A percentile compares a stretch with the other conserved stretches of the same genome.
Conservation (phyloP, 768 basidiomycete genomes). For the Lentinula boryana region DNA sequence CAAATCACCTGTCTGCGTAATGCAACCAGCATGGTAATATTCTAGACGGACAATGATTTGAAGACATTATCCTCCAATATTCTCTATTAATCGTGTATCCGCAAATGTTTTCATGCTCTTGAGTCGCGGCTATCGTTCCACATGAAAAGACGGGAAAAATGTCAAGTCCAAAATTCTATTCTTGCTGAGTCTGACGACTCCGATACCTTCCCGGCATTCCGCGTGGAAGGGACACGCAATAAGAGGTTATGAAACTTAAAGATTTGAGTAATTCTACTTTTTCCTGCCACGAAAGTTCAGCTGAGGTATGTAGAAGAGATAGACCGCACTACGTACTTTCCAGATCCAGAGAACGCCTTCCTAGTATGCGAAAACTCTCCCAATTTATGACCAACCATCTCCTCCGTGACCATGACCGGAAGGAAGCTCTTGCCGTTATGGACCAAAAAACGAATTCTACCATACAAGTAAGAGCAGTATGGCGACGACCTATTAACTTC, state of each 20-base stretch:
- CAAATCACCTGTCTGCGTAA: slow-evolving; percentile 17
- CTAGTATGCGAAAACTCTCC: slow-evolving; percentile 92
- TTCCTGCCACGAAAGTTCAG: background rate
- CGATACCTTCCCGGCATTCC: background rate
- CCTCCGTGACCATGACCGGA: slow-evolving; percentile 84
- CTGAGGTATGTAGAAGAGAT: background rate
- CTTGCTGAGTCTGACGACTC: too few species aligned
- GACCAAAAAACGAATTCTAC: slow-evolving; percentile 81
- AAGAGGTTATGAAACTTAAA: background rate
- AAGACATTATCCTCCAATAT: too few species aligned
- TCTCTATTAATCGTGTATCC: background rate
- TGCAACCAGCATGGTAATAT: slow-evolving; percentile 20
- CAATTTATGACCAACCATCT: slow-evolving; percentile 98
- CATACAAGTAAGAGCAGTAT: background rate
- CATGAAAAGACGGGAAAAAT: too few species aligned
- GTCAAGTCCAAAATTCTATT: too few species aligned
- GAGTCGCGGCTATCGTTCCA: too few species aligned
- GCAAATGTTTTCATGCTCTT: too few species aligned
- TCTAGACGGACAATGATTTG: background rate
- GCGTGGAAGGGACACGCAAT: background rate
- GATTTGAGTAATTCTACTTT: background rate
- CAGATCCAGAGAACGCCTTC: slow-evolving; percentile 77
- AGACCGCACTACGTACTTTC: slow-evolving; percentile 54
- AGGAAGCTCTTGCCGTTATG: slow-evolving; percentile 92
- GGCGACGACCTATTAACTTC: background rate